Percentiles rank a stretch among this genome's conserved stretches.
Evolutionary conservation across 768 basidiomycete species (phyloP).

Genomic region (Suillus sp.): DNA sequence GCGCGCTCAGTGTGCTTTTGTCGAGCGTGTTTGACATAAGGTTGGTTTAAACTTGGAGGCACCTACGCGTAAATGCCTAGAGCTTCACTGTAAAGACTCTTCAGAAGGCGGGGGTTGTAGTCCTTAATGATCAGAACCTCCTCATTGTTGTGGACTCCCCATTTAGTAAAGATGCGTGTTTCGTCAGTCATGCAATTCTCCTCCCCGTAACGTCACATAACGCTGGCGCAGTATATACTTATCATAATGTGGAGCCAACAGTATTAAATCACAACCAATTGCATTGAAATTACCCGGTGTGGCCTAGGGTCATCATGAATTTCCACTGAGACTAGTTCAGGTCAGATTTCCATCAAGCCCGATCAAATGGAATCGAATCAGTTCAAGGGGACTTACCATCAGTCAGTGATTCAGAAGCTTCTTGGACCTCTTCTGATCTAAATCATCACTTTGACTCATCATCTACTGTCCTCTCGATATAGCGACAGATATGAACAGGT

Average conservation of each 20-base stretch:
- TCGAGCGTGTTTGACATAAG: neutral
- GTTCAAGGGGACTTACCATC: neutral
- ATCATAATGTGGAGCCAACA: neutral
- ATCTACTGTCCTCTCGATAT: neutral
- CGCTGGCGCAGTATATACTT: neutral
- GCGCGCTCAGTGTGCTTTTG: neutral
- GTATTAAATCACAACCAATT: neutral
- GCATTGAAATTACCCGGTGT: neutral
- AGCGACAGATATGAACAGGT: neutral
- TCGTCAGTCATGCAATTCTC: neutral
- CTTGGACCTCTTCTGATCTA: neutral
- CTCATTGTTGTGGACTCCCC: neutral
- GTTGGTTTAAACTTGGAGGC: neutral
- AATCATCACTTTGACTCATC: neutral
- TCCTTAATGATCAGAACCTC: neutral
- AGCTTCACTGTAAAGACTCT: neutral
- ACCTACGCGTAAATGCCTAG: neutral
- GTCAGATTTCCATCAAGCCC: conserved; percentile 5
- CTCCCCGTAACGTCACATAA: neutral
- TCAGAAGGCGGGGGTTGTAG: neutral
- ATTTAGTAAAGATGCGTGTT: conserved; percentile 5
- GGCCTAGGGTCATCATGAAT: neutral
- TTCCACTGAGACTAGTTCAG: conserved; percentile 1
- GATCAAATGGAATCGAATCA: neutral
- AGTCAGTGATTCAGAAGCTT: neutral